Evolutionary conservation across 192 early-diverging fungal species (phyloP), one percentile per base, ranked within the genome.

Genomic region (Spinellus fusiger): DNA sequence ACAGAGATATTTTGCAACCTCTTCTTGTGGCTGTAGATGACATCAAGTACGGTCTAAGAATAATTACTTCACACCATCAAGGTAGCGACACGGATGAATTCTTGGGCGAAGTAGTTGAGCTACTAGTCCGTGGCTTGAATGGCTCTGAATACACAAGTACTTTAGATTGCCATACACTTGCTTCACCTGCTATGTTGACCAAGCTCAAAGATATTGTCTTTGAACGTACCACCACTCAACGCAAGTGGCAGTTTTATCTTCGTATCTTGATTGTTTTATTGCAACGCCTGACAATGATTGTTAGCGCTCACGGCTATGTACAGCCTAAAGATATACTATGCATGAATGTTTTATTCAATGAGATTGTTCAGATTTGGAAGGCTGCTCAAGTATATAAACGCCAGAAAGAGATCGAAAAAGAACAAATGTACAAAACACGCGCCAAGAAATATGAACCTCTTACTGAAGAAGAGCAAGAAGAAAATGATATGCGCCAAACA

Each of bases 1-100:
- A 91, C 68, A 72, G 76, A 18, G 93, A 94, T 74, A 76, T 94
- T 48, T 60, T 89, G 0, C 84, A 88, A 20, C 90, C 90, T 4
- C 28, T 89, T 25, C 65, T 79, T 26, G 67, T 86, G n/a, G 78
- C 84, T 10, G 67, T 93, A 1, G 82, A 86, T 60, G 85, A 90
- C 59, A 63, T 93, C 60, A 86, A 89, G 68, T 87, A 82, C 62
- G 91, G 90, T 33, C 38, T 93, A n/a, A 65, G 84, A 13, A 48
- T 88, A 40, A 57, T 86, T 29, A 63, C 78, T 7, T 63, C 74
- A 12, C 37, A 47, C 35, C 49, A 13, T 2, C 58, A 51, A 23
- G 32, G n/a, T 16, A 26, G 63, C 37, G 2, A 9, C 22, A 56
- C 59, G 10, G 48, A 65, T 16, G 55, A 38, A 18, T 59, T 68